Evolutionary conservation across 2,329 filamentous ascomycete species (phyloP).

Genomic region (Sporothrix euskadiensis): DNA sequence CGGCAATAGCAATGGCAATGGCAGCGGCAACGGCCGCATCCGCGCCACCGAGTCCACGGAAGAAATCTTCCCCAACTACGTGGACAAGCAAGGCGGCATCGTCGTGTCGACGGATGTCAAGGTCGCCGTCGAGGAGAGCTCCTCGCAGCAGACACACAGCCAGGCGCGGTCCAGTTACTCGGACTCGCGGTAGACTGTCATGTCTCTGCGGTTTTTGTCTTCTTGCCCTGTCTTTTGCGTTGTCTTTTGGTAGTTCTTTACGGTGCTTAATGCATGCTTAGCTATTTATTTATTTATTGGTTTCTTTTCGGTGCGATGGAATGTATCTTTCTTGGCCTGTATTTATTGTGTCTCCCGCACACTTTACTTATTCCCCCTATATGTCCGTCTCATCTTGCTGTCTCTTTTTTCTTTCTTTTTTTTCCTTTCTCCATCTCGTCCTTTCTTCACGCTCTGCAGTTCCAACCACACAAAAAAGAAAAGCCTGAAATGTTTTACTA

Average conservation of each 20-base stretch:
- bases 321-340: background rate
- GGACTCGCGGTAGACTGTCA: background rate
- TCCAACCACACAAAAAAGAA: background rate
- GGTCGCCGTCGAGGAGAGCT: conserved; percentile 18
- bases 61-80: conserved; percentile 25
- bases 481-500: background rate
- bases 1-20: background rate
- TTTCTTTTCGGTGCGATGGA: background rate
- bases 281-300: background rate
- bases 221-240: background rate
- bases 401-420: background rate
- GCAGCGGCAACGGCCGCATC: background rate
- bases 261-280: background rate
- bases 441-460: background rate
- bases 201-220: background rate
- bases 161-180: conserved; percentile 18
- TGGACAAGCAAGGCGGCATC: conserved; percentile 20
- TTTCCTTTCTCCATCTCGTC: background rate
- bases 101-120: conserved; percentile 22
- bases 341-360: background rate
- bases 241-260: background rate
- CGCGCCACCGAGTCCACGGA: conserved; percentile 20
- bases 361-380: background rate
- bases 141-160: background rate
- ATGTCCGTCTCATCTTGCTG: background rate